These are phyloP conservation scores for Taphrina flavorubra DNA, from an alignment of 1,139 yeast species.

Conservation along the genomic window DNA sequence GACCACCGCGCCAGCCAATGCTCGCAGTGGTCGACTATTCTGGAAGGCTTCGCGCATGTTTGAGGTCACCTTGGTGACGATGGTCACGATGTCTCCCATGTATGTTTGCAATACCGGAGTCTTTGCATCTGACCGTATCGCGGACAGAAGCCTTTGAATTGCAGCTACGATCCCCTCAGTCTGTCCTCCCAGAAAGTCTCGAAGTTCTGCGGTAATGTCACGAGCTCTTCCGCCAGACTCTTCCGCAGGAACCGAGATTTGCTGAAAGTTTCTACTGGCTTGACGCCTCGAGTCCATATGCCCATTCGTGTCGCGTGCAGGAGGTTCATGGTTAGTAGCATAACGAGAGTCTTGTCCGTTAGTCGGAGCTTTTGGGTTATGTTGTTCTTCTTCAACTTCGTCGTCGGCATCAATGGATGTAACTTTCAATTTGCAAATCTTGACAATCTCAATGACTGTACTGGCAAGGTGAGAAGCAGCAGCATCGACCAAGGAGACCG, in stretches of 20 bases:
- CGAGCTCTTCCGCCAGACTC: neutral
- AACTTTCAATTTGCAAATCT: slow-evolving; percentile 58
- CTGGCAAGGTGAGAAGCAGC: slow-evolving; percentile 78
- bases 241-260: neutral
- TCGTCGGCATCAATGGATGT: slow-evolving; percentile 2
- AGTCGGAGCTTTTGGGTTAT: neutral
- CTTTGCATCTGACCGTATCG: slow-evolving; percentile 58
- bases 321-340: neutral
- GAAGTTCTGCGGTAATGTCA: slow-evolving; percentile 59
- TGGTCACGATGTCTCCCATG: slow-evolving; percentile 73
- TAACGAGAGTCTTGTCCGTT: neutral
- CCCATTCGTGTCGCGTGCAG: neutral
- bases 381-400: neutral
- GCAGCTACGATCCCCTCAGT: slow-evolving; percentile 90
- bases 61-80: slow-evolving; percentile 84
- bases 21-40: slow-evolving; percentile 10
- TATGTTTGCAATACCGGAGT: slow-evolving; percentile 74
- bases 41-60: slow-evolving; percentile 70
- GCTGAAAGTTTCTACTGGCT: slow-evolving; percentile 8
- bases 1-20: slow-evolving; percentile 28
- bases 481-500: slow-evolving; percentile 74
- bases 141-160: slow-evolving; percentile 73
- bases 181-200: slow-evolving; percentile 87
- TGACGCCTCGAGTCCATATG: slow-evolving; percentile 11
- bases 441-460: slow-evolving; percentile 72